These are phyloP conservation scores for Populus euphratica DNA, from an alignment of 345 rosid genomes.

Conservation along the genomic window DNA sequence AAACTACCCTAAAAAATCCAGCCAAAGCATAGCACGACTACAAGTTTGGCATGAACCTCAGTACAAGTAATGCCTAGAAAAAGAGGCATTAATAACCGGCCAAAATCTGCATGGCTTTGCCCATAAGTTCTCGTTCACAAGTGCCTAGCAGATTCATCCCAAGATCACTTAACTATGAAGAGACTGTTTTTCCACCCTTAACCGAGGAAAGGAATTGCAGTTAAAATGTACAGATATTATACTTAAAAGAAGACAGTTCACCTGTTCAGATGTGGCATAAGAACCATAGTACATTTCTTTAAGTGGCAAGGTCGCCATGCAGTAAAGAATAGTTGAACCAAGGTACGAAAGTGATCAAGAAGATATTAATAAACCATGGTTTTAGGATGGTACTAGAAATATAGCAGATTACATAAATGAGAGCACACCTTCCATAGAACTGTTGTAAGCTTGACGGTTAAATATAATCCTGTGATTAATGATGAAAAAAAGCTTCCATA, in stretches of 20 bases:
- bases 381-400: no score
- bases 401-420: not conserved
- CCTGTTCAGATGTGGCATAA: slow-evolving; percentile 60
- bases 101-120: not conserved
- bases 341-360: not conserved
- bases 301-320: slow-evolving; percentile 42
- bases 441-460: slow-evolving; percentile 82
- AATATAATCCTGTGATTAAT: slow-evolving; percentile 68
- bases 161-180: not conserved
- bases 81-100: not conserved
- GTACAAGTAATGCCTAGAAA: not conserved
- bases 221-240: not conserved
- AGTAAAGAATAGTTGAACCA: slow-evolving; percentile 54
- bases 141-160: not conserved
- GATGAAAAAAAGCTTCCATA: slow-evolving; percentile 88
- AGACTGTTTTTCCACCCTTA: not conserved
- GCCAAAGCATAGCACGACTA: not conserved
- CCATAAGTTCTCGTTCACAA: not conserved
- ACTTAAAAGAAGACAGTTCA: slow-evolving; percentile 5
- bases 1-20: not conserved
- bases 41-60: not conserved
- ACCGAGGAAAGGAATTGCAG: not conserved
- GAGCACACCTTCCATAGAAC: slow-evolving; percentile 63
- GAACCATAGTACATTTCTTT: slow-evolving; percentile 61
- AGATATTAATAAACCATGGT: slow-evolving; percentile 8